phyloP scores from a whole-genome alignment of 805 yeast genomes.

The Metschnikowia aberdeeniae region DNA sequence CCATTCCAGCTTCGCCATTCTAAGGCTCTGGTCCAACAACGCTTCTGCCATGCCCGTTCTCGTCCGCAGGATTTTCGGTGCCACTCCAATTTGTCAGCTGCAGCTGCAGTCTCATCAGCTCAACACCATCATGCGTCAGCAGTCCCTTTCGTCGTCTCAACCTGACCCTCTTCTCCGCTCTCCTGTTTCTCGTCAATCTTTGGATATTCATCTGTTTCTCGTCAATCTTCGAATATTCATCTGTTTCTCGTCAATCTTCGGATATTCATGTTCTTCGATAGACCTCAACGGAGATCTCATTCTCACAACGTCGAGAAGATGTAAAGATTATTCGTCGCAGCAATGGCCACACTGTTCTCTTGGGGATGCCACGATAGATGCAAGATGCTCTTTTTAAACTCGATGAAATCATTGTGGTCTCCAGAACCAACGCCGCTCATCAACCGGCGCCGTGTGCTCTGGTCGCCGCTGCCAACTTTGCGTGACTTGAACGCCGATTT shows the following conservation, averaged over 20 bases:
- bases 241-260: neutral
- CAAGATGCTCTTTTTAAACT: slow-evolving; percentile 89
- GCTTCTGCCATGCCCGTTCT: too few relatives aligned
- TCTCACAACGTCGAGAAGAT: slow-evolving; percentile 69
- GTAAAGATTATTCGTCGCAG: slow-evolving; percentile 93
- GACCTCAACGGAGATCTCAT: too few relatives aligned
- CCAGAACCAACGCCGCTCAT: slow-evolving; percentile 48
- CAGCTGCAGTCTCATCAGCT: too few relatives aligned
- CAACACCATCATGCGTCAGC: too few relatives aligned
- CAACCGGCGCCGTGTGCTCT: slow-evolving; percentile 45
- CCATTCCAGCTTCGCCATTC: too few relatives aligned
- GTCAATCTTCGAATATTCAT: neutral
- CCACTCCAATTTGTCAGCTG: too few relatives aligned
- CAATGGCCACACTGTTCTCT: slow-evolving; percentile 95
- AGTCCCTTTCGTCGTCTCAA: too few relatives aligned
- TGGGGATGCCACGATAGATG: slow-evolving; percentile 98
- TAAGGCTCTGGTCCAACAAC: too few relatives aligned
- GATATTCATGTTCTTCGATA: neutral
- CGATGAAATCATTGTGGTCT: slow-evolving; percentile 69
- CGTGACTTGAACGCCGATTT: slow-evolving; percentile 90
- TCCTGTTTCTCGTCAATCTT: too few relatives aligned
- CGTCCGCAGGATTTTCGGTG: too few relatives aligned
- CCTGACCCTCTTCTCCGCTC: too few relatives aligned
- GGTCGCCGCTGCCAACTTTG: slow-evolving; percentile 44
- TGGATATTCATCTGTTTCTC: too few relatives aligned